These are phyloP conservation scores for Microdochium nivale DNA, from an alignment of 2,329 filamentous ascomycete species.

Conservation along the genomic window DNA sequence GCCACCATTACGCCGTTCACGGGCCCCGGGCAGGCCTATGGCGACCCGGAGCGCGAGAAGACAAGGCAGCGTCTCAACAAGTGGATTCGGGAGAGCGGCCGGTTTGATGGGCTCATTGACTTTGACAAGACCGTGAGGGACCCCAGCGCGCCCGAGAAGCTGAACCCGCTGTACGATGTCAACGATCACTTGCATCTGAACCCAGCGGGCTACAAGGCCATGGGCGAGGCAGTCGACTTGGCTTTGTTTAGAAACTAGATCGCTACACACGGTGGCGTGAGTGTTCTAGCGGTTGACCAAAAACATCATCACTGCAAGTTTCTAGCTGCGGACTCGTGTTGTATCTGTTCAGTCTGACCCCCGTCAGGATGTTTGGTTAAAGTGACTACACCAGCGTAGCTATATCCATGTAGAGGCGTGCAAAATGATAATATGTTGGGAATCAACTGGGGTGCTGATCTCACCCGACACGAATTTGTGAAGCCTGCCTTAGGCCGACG, in stretches of 20 bases:
- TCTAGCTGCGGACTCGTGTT: too few species aligned
- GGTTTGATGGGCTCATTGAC: constrained; percentile 53
- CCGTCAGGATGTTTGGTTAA: too few species aligned
- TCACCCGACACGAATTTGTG: too few species aligned
- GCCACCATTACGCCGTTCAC: constrained; percentile 51
- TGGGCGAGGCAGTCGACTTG: constrained; percentile 47
- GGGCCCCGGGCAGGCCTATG: constrained; percentile 41
- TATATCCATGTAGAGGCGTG: too few species aligned
- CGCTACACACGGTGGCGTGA: too few species aligned
- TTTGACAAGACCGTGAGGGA: constrained; percentile 48
- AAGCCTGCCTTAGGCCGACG: too few species aligned
- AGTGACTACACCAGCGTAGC: too few species aligned
- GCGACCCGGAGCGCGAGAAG: constrained; percentile 38
- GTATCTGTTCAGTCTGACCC: too few species aligned
- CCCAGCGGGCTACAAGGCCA: constrained; percentile 41
- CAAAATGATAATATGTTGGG: too few species aligned
- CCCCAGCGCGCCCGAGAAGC: constrained; percentile 26
- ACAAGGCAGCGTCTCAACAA: constrained; percentile 46
- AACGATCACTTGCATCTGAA: constrained; percentile 56
- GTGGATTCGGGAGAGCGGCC: constrained; percentile 45
- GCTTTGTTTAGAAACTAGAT: constrained; percentile 36
- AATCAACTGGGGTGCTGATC: too few species aligned
- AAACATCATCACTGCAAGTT: too few species aligned
- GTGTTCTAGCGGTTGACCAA: too few species aligned
- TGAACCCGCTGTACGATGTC: constrained; percentile 36